Conservation (phyloP, 1,284 basidiomycete species). For the Ustilago crameri region DNA sequence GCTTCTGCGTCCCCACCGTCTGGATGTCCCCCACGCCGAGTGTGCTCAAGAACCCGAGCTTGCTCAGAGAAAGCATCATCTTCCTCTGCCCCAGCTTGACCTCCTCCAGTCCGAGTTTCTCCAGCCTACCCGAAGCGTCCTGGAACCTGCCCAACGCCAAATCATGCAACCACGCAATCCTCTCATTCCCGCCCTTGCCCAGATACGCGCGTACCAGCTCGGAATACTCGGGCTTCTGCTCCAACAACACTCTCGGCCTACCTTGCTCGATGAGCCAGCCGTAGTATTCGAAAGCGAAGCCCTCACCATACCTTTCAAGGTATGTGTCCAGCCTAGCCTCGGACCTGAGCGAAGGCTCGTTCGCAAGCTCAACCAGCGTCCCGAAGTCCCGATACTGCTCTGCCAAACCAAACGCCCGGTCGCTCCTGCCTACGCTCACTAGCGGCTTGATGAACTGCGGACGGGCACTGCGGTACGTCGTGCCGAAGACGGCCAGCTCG, state of each 20-base stretch:
- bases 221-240: constrained; percentile 76
- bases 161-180: constrained; percentile 87
- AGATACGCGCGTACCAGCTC: constrained; percentile 82
- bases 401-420: constrained; percentile 81
- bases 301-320: constrained; percentile 81
- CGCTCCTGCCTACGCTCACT: constrained; percentile 76
- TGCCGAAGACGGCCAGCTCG: constrained; percentile 74
- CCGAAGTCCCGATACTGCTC: constrained; percentile 86
- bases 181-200: constrained; percentile 74
- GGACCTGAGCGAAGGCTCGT: constrained; percentile 70
- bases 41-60: constrained; percentile 81
- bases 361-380: constrained; percentile 82
- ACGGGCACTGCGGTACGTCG: constrained; percentile 77
- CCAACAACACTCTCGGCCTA: constrained; percentile 79
- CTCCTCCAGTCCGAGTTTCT: constrained; percentile 72
- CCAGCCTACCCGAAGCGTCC: constrained; percentile 76
- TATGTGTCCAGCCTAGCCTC: constrained; percentile 73
- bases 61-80: constrained; percentile 90
- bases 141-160: constrained; percentile 78
- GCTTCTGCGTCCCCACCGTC: constrained; percentile 52
- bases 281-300: constrained; percentile 88
- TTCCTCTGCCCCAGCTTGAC: constrained; percentile 71
- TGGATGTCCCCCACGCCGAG: constrained; percentile 35
- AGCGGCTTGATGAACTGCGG: constrained; percentile 81
- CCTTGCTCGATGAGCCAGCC: constrained; percentile 75